Evolutionary conservation across 306 rosid genomes (phyloP).

Genomic region (Hippophae rhamnoides): DNA sequence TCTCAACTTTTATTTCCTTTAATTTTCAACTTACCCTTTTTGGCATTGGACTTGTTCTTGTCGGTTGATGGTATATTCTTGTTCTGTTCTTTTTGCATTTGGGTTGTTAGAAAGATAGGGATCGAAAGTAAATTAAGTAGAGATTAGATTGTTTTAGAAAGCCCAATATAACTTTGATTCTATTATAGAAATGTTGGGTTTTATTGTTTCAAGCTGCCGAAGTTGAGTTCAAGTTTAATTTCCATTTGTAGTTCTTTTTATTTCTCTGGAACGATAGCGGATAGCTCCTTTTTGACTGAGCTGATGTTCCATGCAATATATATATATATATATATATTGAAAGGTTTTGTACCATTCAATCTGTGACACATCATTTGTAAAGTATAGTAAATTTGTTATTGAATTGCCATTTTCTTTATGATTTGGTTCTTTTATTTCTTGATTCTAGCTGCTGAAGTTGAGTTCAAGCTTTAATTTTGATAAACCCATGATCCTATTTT

Average conservation of each 20-base stretch:
- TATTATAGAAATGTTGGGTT: background rate
- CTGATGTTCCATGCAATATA: too few species aligned
- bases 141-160: background rate
- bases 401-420: too few species aligned
- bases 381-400: too few species aligned
- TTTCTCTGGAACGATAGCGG: background rate
- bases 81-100: background rate
- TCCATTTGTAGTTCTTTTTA: background rate
- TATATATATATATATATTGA: too few species aligned
- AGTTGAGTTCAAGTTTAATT: background rate
- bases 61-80: background rate
- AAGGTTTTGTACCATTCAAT: too few species aligned
- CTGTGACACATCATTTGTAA: too few species aligned
- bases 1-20: conserved; percentile 1
- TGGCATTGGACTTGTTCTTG: conserved; percentile 16
- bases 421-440: too few species aligned
- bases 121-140: background rate
- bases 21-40: conserved; percentile 3
- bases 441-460: background rate
- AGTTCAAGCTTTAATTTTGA: background rate
- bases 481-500: background rate
- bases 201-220: background rate
- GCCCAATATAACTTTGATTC: conserved; percentile 2
- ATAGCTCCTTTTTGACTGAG: too few species aligned
- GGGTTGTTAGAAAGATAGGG: conserved; percentile 2